Base-by-base conservation (phyloP, 495 filamentous ascomycete species). In the Aspergillus sclerotiicarbonarius region DNA sequence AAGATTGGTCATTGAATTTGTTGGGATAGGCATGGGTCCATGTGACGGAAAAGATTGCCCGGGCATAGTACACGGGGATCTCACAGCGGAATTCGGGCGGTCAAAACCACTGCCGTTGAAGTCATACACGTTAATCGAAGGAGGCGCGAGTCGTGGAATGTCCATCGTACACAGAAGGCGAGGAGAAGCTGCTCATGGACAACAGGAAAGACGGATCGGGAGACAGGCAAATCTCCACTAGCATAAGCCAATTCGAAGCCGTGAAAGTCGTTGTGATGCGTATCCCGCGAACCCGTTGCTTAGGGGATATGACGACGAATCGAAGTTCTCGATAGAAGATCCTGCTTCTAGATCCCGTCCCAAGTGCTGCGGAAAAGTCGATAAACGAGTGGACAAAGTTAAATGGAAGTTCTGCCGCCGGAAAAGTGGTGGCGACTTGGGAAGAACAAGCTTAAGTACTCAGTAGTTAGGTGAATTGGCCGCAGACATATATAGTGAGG, bases 1-100 rank as follows among this genome's bases (percentile, higher is more conserved):
- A 53, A 67, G 71, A 41, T 80, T 67, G 51, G 71, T 74, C 53
- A 65, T 71, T 50, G 77, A 59, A 74, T 76, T 59, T 66, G 80
- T 67, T 49, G 69, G 72, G 54, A 88, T 86, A n/a, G 82, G 71
- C 81, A 87, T 77, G 44, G 85, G 80, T 37, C 74, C 73, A 55
- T 68, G 68, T 21, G 72, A 69, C 53, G 75, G 66, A 60, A 69
- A 76, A 13, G 73, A 64, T 31, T 65, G 65, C 13, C 66, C 62
- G 52, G 74, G 53, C 67, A 74, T 72, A 35, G 61, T 64, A 57
- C 65, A 61, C 41, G 63, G 30, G 25, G 54, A 60, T 53, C 50
- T 57, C 31, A 59, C 57, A 37, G 64, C 57, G 31, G 62, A 54
- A 37, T 33, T 57, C 33, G 56, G 66, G 54, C 56, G 61, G 39